A percentile compares a stretch with the other conserved stretches of the same genome.
Conservation (phyloP, 768 basidiomycete genomes). For the Roridomyces roridus region DNA sequence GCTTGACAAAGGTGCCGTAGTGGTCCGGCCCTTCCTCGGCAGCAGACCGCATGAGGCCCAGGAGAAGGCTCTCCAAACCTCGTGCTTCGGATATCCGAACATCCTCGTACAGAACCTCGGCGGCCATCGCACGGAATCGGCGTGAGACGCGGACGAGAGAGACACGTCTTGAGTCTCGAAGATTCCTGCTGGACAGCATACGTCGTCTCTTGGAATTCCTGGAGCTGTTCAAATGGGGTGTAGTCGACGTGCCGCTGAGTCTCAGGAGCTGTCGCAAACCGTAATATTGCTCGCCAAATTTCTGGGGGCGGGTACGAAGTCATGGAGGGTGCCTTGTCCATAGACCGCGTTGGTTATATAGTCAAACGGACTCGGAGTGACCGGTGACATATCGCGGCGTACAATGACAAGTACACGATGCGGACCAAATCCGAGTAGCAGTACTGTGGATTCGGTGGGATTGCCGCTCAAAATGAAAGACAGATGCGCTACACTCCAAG, state of each 20-base stretch:
- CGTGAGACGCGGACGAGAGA: slow-evolving; percentile 5
- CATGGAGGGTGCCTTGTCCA: too few species aligned
- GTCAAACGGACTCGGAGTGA: too few species aligned
- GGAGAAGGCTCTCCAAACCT: slow-evolving; percentile 2
- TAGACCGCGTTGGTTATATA: too few species aligned
- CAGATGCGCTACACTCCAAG: too few species aligned
- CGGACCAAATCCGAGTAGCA: too few species aligned
- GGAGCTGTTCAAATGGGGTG: slow-evolving; percentile 1
- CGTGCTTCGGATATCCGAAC: background rate
- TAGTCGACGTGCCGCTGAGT: background rate
- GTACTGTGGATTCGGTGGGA: too few species aligned
- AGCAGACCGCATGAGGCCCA: slow-evolving; percentile 6
- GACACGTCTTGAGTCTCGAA: background rate
- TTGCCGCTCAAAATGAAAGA: too few species aligned
- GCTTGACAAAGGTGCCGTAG: slow-evolving; percentile 12
- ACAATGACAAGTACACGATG: too few species aligned
- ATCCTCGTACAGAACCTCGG: slow-evolving; percentile 16
- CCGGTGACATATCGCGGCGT: too few species aligned
- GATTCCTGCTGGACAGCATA: background rate
- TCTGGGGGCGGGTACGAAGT: too few species aligned
- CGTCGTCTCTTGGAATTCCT: background rate
- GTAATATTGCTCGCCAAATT: slow-evolving; percentile 7
- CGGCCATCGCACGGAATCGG: background rate
- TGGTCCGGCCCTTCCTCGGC: background rate
- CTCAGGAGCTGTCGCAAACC: background rate